Evolutionary conservation across 306 rosid genomes (phyloP).

Genomic region (cucumber (Cucumis sativus)): Cucumber_9930_V3 NC_026655.2:11469001-11469500

Average conservation of each 20-base stretch:
- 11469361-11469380: not conserved
- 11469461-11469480: constrained; percentile 68
- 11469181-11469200: too few species aligned
- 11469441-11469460: constrained; percentile 49
- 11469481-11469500: constrained; percentile 86
- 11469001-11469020: too few species aligned
- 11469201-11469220: not conserved
- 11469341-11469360: constrained; percentile 78
- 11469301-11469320: constrained; percentile 74
- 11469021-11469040: too few species aligned
- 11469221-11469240: not conserved
- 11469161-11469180: too few species aligned
- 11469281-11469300: constrained; percentile 41
- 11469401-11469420: not conserved
- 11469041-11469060: too few species aligned
- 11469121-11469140: too few species aligned
- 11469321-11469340: constrained; percentile 86
- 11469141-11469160: too few species aligned
- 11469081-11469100: too few species aligned
- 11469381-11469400: not conserved
- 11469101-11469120: too few species aligned
- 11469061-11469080: too few species aligned
- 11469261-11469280: constrained; percentile 80
- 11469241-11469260: constrained; percentile 73
- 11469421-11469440: constrained; percentile 42